Percentiles rank a stretch among this genome's conserved stretches.
Conservation (phyloP, 441 rosid species). For the Adansonia gregorii region DNA sequence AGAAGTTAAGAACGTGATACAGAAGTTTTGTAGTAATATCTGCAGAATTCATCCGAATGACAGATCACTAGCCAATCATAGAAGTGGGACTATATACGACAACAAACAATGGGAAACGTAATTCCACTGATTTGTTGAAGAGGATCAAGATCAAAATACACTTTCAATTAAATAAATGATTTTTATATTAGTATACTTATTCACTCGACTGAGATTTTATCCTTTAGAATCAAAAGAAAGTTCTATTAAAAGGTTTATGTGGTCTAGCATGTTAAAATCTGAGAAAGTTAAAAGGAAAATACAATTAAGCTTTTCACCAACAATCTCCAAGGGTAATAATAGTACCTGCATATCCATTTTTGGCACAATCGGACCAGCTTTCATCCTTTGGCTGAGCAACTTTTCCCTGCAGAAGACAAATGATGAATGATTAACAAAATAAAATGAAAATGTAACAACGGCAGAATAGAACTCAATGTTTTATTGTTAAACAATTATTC, state of each 20-base stretch:
- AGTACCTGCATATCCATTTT: constrained; percentile 79
- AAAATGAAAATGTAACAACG: not conserved
- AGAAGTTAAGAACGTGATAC: not conserved
- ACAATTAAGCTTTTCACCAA: not conserved
- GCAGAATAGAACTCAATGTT: not conserved
- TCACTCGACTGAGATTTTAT: not conserved
- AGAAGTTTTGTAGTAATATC: not conserved
- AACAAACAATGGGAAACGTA: not conserved
- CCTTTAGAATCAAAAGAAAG: not conserved
- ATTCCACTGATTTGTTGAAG: not conserved
- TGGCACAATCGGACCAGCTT: constrained; percentile 87
- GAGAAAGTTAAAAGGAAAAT: not conserved
- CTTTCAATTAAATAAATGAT: not conserved
- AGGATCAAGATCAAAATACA: not conserved
- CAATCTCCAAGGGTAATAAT: not conserved
- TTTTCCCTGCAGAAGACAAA: constrained; percentile 45
- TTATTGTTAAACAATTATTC: too few species aligned
- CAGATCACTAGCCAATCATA: not conserved
- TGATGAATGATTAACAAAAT: constrained; percentile 4
- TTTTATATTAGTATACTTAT: not conserved
- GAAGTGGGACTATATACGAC: not conserved
- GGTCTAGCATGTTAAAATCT: not conserved
- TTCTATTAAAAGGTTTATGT: not conserved
- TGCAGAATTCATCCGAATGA: not conserved
- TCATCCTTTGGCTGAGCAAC: constrained; percentile 59